A percentile compares a stretch with the other conserved stretches of the same genome.
Evolutionary conservation across 225 moss, liverwort and hornwort species (phyloP).

Genomic region (Anthoceros angustus): DNA sequence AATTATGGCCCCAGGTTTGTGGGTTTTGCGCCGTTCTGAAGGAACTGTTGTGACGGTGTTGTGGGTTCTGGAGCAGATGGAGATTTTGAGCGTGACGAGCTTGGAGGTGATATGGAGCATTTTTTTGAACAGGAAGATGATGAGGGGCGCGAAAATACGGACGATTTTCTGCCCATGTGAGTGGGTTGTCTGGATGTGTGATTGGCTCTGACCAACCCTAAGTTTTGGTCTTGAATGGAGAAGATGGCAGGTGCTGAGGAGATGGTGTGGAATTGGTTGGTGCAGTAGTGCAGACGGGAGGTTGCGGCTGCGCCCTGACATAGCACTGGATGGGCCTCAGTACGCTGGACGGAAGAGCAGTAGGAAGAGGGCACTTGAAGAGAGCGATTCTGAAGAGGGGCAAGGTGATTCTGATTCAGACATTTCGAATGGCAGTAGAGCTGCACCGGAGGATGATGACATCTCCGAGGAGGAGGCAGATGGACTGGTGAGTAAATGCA

Average conservation of each 20-base stretch:
- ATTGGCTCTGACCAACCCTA: not conserved
- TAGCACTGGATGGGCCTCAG: slow-evolving; percentile 46
- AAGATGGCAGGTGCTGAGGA: too few relatives aligned
- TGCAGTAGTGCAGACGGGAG: slow-evolving; percentile 40
- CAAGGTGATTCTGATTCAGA: slow-evolving; percentile 10
- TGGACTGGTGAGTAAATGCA: not conserved
- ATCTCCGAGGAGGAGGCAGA: slow-evolving; percentile 27
- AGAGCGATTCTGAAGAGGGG: slow-evolving; percentile 10
- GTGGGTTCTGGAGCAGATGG: not conserved
- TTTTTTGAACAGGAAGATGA: slow-evolving; percentile 1
- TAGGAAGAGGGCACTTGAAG: slow-evolving; percentile 37
- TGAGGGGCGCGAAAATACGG: not conserved
- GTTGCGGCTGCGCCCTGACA: slow-evolving; percentile 61
- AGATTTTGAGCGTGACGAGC: slow-evolving; percentile 1
- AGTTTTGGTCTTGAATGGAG: not conserved
- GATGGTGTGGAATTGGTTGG: not conserved
- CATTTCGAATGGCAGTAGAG: slow-evolving; percentile 10
- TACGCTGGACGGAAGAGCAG: slow-evolving; percentile 62
- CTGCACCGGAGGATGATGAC: slow-evolving; percentile 8
- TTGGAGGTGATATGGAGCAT: slow-evolving; percentile 2
- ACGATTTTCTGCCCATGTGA: not conserved
- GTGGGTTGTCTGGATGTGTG: not conserved
- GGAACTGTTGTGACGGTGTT: not conserved
- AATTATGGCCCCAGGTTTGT: not conserved
- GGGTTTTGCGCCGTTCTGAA: not conserved